Base-by-base conservation (phyloP, 1,139 yeast genomes). In the Kazachstania sp. region DNA sequence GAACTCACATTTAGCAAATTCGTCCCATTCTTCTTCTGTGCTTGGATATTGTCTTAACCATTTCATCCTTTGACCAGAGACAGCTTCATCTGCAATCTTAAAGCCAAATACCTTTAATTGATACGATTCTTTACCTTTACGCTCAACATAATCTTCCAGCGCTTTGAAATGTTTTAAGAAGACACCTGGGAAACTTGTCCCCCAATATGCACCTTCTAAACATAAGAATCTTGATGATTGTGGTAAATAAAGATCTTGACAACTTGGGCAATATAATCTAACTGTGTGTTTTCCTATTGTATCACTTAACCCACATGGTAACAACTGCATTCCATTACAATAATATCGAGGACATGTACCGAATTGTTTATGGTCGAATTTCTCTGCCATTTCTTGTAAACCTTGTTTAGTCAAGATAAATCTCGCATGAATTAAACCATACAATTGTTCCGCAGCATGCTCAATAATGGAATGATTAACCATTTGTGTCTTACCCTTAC, bases 121-220 rank as follows among this genome's bases (percentile, higher is more conserved):
- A 62, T 79, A 86, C 2, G 61, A 51, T 23, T 63, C 66, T 43
- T 62, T 63, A 73, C 74, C 55, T 77, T 77, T 62, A 77, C 77
- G 60, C 74, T 74, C 65, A 69, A 73, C 61, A 70, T 73, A 50
- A 62, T 66, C 59, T 71, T 81, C 85, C 47, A 90, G 78, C 55
- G 87, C 97, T 6, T 95, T 90, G 68, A 83, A 88, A 75, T 87
- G 85, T 63, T 87, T 86, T 49, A 92, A 79, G 58, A 92, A 84
- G 54, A 92, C 75, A 2, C 96, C 97, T 0, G 96, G 95, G 69
- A 92, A 92, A 30, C 95, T 83, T 1, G 97, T 87, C 7, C 98
- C 98, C 70, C 94, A 92, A 60, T 83, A 92, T 0, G 97, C 96
- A 4, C 98, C 98, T 65, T 92, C 98, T 44, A 92, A 79, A 61